These are phyloP conservation scores for Nicotiana rustica DNA, from an alignment of 305 asterid species.

Conservation along the genomic window DNA sequence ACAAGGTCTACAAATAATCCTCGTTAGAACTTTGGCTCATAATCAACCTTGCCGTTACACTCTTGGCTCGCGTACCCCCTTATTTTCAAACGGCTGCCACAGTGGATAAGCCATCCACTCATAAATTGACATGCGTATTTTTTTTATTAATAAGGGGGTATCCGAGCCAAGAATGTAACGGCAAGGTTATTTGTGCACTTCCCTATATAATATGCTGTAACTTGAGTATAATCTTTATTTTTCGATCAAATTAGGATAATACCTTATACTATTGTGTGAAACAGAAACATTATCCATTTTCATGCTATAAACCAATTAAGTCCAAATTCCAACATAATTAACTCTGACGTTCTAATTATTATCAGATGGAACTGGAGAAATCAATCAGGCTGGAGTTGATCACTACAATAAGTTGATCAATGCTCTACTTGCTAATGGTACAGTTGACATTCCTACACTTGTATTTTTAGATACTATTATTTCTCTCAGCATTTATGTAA, in stretches of 20 bases:
- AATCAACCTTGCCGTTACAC: too few species aligned
- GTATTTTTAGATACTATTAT: neutral
- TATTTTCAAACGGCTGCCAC: too few species aligned
- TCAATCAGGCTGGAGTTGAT: conserved; percentile 83
- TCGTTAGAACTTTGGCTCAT: too few species aligned
- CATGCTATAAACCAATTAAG: neutral
- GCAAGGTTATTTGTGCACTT: too few species aligned
- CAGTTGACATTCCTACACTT: neutral
- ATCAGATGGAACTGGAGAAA: conserved; percentile 60
- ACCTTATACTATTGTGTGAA: neutral
- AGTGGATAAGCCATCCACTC: too few species aligned
- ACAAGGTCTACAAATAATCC: too few species aligned
- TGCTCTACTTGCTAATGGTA: conserved; percentile 76
- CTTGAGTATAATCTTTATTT: neutral
- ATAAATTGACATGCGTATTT: too few species aligned
- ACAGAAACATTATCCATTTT: neutral
- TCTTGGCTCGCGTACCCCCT: too few species aligned
- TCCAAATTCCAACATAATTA: neutral
- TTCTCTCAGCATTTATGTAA: neutral
- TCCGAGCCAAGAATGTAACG: too few species aligned
- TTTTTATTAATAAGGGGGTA: too few species aligned
- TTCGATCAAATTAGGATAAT: neutral
- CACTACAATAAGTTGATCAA: conserved; percentile 84
- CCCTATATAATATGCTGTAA: too few species aligned
- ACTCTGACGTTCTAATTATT: neutral